phyloP scores from a whole-genome alignment of 1,139 yeast genomes.

The Yamadazyma friedrichii region DNA sequence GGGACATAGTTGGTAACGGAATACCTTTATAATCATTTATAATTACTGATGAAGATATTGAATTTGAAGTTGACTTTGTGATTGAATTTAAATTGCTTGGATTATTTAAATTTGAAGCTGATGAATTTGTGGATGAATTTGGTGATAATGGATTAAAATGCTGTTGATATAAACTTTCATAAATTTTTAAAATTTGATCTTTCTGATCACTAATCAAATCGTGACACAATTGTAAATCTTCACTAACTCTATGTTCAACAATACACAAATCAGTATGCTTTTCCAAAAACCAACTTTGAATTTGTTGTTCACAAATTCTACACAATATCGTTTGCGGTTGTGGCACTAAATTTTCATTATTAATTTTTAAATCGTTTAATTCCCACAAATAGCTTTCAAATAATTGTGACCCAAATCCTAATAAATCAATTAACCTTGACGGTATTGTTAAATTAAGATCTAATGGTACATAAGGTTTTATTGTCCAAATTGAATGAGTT shows the following conservation, averaged over 20 bases:
- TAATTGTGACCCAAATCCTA: slow-evolving; percentile 89
- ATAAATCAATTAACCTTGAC: slow-evolving; percentile 57
- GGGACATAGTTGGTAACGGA: slow-evolving; percentile 41
- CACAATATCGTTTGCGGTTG: slow-evolving; percentile 79
- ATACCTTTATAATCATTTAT: slow-evolving; percentile 60
- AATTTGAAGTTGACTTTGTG: neutral
- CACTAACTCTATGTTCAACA: slow-evolving; percentile 80
- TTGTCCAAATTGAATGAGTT: slow-evolving; percentile 89
- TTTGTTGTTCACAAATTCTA: slow-evolving; percentile 83
- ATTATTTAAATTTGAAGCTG: slow-evolving; percentile 1
- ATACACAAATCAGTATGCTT: slow-evolving; percentile 86
- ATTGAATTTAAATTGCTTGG: neutral
- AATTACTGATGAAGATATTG: slow-evolving; percentile 5
- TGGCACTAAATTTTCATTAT: slow-evolving; percentile 66
- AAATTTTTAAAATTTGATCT: slow-evolving; percentile 45
- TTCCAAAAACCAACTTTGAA: slow-evolving; percentile 98
- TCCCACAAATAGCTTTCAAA: slow-evolving; percentile 71
- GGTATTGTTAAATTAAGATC: slow-evolving; percentile 69
- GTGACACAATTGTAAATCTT: slow-evolving; percentile 74
- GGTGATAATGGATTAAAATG: slow-evolving; percentile 7
- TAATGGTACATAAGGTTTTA: slow-evolving; percentile 71
- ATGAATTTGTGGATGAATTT: slow-evolving; percentile 10
- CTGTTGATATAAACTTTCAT: slow-evolving; percentile 37
- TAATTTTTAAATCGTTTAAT: slow-evolving; percentile 58
- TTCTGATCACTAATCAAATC: slow-evolving; percentile 77